These are phyloP conservation scores for Leccinellum rugosiceps DNA, from an alignment of 768 basidiomycete genomes.

Conservation along the genomic window DNA sequence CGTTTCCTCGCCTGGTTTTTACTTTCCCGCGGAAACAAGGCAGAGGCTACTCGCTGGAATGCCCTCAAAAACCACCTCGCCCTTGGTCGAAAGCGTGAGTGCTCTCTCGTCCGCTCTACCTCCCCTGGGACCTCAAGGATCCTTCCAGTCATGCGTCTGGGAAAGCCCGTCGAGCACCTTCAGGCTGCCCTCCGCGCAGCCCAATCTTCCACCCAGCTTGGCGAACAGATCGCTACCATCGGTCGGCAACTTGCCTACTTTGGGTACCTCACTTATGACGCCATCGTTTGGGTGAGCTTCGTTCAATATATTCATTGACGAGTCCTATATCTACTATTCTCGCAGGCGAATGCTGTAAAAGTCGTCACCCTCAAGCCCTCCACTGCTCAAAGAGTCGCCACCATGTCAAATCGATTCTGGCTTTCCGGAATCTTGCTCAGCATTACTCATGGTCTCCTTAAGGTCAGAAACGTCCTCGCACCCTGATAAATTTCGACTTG, in stretches of 20 bases:
- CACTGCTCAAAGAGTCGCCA: constrained; percentile 56
- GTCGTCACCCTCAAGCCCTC: constrained; percentile 60
- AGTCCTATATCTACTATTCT: neutral
- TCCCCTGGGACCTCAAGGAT: neutral
- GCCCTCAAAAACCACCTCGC: constrained; percentile 86
- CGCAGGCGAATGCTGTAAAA: constrained; percentile 63
- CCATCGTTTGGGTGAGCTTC: constrained; percentile 74
- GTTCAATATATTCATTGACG: neutral
- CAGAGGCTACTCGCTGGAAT: constrained; percentile 71
- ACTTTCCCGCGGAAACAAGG: constrained; percentile 62
- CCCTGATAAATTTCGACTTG: neutral
- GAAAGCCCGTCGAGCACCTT: constrained; percentile 91
- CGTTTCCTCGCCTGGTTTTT: constrained; percentile 87
- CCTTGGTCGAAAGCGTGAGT: constrained; percentile 76
- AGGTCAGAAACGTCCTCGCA: constrained; percentile 40
- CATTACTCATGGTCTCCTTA: constrained; percentile 63
- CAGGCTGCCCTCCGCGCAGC: constrained; percentile 82
- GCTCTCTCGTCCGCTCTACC: neutral
- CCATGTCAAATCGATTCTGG: constrained; percentile 82
- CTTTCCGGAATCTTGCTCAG: constrained; percentile 82
- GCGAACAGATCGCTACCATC: constrained; percentile 76
- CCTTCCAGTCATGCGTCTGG: constrained; percentile 78
- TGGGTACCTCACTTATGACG: constrained; percentile 80
- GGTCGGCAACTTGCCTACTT: constrained; percentile 87
- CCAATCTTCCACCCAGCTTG: constrained; percentile 48